A percentile compares a stretch with the other conserved stretches of the same genome.
These are phyloP conservation scores for Waltiozyma sp. DNA, from an alignment of 1,139 yeast species.

Conservation along the genomic window DNA sequence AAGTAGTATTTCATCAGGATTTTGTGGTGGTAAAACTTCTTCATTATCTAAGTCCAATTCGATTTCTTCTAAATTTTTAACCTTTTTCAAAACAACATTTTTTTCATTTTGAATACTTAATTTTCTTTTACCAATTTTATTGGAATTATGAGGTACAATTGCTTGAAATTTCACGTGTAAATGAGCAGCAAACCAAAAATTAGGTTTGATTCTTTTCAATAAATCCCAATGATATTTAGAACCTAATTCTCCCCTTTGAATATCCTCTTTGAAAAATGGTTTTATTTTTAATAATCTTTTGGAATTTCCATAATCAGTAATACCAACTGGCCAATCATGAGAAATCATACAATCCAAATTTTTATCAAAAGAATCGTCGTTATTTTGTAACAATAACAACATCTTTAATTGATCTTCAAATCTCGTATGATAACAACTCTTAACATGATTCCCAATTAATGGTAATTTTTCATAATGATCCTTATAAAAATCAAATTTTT, in stretches of 20 bases:
- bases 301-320: slow-evolving; percentile 54
- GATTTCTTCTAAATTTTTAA: slow-evolving; percentile 7
- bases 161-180: slow-evolving; percentile 73
- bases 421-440: slow-evolving; percentile 68
- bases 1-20: slow-evolving; percentile 11
- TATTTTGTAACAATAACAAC: slow-evolving; percentile 22
- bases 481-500: slow-evolving; percentile 33
- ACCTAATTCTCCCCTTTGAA: slow-evolving; percentile 53
- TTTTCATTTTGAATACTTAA: slow-evolving; percentile 3
- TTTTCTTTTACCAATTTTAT: slow-evolving; percentile 9
- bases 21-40: too few relatives aligned
- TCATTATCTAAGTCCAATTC: slow-evolving; percentile 14
- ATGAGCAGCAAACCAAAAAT: slow-evolving; percentile 83
- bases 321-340: slow-evolving; percentile 94
- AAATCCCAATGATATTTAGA: slow-evolving; percentile 59
- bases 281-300: slow-evolving; percentile 39
- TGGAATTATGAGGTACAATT: slow-evolving; percentile 24
- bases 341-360: slow-evolving; percentile 48
- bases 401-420: slow-evolving; percentile 52
- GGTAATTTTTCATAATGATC: slow-evolving; percentile 38
- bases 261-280: slow-evolving; percentile 59
- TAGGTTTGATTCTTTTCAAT: slow-evolving; percentile 45
- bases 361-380: too few relatives aligned
- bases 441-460: slow-evolving; percentile 30
- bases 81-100: slow-evolving; percentile 8